Evolutionary conservation across 805 yeast genomes (phyloP).

Genomic region (Torulaspora gathmanii): DNA sequence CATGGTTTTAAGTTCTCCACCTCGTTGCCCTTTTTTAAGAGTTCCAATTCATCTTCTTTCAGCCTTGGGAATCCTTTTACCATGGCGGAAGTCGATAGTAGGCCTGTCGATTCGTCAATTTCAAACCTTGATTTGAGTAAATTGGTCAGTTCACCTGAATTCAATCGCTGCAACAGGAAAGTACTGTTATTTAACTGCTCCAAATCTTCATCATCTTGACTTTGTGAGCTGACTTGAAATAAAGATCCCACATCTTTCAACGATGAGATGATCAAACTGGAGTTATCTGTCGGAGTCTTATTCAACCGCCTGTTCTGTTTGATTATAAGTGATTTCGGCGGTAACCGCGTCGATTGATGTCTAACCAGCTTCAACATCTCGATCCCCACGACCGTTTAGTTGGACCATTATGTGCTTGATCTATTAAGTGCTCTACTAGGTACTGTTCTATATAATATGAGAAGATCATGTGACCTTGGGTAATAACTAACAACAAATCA

Average conservation of each 20-base stretch:
- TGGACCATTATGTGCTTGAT: too few species aligned
- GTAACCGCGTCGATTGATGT: conserved; percentile 10
- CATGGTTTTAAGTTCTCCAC: conserved; percentile 45
- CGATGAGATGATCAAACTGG: conserved; percentile 16
- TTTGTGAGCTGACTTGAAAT: conserved; percentile 24
- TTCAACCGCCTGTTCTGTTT: conserved; percentile 23
- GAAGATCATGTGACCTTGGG: background rate
- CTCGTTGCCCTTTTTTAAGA: conserved; percentile 29
- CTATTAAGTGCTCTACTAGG: too few species aligned
- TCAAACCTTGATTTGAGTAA: conserved; percentile 16
- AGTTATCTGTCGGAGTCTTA: conserved; percentile 6
- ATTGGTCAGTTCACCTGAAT: conserved; percentile 16
- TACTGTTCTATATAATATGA: too few species aligned
- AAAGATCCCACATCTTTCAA: conserved; percentile 25
- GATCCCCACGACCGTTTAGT: too few species aligned
- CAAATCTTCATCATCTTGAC: conserved; percentile 27
- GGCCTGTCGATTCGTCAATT: conserved; percentile 1
- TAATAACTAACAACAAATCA: background rate
- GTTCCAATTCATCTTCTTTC: conserved; percentile 13
- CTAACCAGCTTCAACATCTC: conserved; percentile 1
- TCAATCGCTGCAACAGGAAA: conserved; percentile 9
- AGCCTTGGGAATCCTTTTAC: conserved; percentile 12
- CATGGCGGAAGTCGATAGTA: conserved; percentile 6
- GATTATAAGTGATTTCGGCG: conserved; percentile 22
- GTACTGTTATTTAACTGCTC: conserved; percentile 9